Evolutionary conservation across 257 asterid genomes (phyloP).

Genomic region (Nicotiana obtusifolia): DNA sequence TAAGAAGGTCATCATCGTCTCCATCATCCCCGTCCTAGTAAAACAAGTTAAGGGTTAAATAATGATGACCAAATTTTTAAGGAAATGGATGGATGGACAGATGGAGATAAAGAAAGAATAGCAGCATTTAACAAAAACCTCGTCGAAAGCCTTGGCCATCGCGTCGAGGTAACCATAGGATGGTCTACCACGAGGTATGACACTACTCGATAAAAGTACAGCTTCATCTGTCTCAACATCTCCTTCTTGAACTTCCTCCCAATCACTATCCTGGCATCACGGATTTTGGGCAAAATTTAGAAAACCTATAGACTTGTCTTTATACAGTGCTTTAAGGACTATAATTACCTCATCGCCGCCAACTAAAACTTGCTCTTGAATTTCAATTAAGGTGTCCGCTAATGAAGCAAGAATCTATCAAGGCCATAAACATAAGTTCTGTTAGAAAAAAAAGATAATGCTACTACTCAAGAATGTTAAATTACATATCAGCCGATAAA

Average conservation of each 20-base stretch:
- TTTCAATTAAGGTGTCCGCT: conserved; percentile 80
- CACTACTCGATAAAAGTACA: conserved; percentile 40
- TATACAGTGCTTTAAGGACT: conserved; percentile 11
- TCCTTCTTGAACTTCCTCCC: conserved; percentile 71
- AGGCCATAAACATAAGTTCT: conserved; percentile 15
- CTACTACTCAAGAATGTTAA: neutral
- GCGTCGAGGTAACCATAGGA: conserved; percentile 70
- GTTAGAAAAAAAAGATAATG: conserved; percentile 8
- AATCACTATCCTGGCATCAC: conserved; percentile 68
- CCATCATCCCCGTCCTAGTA: conserved; percentile 57
- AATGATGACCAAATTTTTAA: neutral
- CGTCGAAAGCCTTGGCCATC: conserved; percentile 68
- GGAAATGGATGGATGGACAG: neutral
- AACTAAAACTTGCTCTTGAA: conserved; percentile 60
- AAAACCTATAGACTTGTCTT: conserved; percentile 1
- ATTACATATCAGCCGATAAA: neutral
- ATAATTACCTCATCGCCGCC: conserved; percentile 58
- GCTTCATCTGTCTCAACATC: conserved; percentile 34
- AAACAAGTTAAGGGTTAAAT: conserved; percentile 11
- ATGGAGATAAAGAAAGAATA: neutral
- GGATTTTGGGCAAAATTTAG: conserved; percentile 13
- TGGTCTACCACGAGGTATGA: conserved; percentile 56
- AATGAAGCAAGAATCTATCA: conserved; percentile 68
- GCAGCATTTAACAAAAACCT: conserved; percentile 36
- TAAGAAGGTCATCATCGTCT: conserved; percentile 63